Evolutionary conservation across 257 asterid species (phyloP), one percentile per base, ranked within the genome.

Genomic region (Penstemon newberryi): DNA sequence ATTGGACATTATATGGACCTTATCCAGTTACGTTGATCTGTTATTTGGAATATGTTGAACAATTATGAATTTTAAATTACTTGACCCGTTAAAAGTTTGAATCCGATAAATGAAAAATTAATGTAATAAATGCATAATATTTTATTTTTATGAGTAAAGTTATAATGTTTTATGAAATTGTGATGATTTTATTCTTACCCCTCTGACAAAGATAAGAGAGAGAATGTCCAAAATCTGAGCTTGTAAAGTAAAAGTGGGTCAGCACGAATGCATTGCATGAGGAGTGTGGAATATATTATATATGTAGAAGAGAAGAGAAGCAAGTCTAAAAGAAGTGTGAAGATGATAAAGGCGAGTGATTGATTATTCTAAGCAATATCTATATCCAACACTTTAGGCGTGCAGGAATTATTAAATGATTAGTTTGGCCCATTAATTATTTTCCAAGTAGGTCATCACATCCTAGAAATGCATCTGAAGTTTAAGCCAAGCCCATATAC

Each of bases 211-310:
- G 43, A 58, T 25, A 25, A 67, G 37, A 50, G 40, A 56, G 40
- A 57, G 71, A 65, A 57, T 41, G 70, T 12, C 72, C 42, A 13
- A 71, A 70, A 69, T 50, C 77, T 66, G 70, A 73, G 53, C 33
- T 18, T 0, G 70, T 53, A 73, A 70, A 79, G 75, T 33, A 15
- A 74, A 74, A 61, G 75, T 40, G 44, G 57, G 40, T 58, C 49
- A 64, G 60, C 80, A 79, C 80, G 80, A 75, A 75, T 52, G 83
- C 75, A 51, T 51, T 52, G 83, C 75, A 51, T 51, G 8, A 3
- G 50, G 71, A 75, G 73, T 63, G 75, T 79, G 76, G 80, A 60
- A 75, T 79, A 65, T 70, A 46, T 52, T 3, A 75, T 79, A 65
- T 70, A 46, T 52, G 7, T 15, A 1, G 7, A 6, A 4, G 19